These are phyloP conservation scores for Mycena albidolilacea DNA, from an alignment of 768 basidiomycete genomes.

Conservation along the genomic window DNA sequence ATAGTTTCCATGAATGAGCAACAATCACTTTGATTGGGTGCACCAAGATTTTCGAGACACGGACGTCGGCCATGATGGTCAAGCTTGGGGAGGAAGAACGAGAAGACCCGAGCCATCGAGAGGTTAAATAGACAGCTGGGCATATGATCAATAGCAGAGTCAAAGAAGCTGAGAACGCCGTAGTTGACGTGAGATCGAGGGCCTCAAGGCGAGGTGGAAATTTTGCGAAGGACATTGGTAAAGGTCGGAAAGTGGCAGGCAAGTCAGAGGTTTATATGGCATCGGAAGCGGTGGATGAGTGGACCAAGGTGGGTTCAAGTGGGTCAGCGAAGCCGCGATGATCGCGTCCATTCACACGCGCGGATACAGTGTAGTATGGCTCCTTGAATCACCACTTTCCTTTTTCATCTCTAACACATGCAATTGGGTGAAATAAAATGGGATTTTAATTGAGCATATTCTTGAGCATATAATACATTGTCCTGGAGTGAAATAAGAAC, in stretches of 20 bases:
- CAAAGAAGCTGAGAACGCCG: background rate
- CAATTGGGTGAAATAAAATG: no score
- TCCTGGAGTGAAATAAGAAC: no score
- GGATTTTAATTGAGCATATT: no score
- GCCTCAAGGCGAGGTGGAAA: background rate
- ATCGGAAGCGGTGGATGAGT: no score
- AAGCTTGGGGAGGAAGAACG: background rate
- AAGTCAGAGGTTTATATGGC: background rate
- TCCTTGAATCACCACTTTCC: no score
- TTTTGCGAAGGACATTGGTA: background rate
- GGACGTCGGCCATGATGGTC: conserved; percentile 46
- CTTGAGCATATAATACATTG: no score
- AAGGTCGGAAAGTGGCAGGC: background rate
- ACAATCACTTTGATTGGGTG: conserved; percentile 77
- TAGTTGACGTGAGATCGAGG: background rate
- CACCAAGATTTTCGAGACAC: conserved; percentile 70
- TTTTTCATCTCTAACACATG: no score
- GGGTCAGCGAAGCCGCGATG: no score
- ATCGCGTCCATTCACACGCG: no score
- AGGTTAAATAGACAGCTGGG: conserved; percentile 25
- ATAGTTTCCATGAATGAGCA: background rate
- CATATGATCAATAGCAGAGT: conserved; percentile 23
- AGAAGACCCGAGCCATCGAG: background rate
- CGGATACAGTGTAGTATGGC: no score
- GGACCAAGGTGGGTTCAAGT: no score